A percentile compares a stretch with the other conserved stretches of the same genome.
Conservation (phyloP, 768 basidiomycete genomes). For the Tricholoma hemisulphureum region DNA sequence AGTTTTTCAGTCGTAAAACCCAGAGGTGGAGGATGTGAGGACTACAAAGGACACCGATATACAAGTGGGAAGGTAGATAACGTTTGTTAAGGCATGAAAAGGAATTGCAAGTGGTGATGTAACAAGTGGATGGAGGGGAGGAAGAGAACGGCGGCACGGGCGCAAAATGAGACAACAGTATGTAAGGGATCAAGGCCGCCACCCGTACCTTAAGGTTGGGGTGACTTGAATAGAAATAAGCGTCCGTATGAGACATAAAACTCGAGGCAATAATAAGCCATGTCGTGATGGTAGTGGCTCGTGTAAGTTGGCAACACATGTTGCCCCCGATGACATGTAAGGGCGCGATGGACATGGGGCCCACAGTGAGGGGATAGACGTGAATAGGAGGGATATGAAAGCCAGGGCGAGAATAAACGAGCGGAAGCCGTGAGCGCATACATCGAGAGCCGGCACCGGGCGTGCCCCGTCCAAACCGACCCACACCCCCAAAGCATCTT, state of each 20-base stretch:
- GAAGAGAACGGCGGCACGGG: constrained; percentile 30
- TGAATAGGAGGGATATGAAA: constrained; percentile 5
- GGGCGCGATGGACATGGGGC: neutral
- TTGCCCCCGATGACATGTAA: constrained; percentile 8
- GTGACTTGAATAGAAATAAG: constrained; percentile 62
- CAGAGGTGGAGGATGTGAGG: constrained; percentile 66
- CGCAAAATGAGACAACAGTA: constrained; percentile 26
- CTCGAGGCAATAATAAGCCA: constrained; percentile 28
- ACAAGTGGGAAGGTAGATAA: constrained; percentile 11
- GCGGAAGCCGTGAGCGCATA: constrained; percentile 28
- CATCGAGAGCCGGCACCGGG: constrained; percentile 35
- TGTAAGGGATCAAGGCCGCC: constrained; percentile 22
- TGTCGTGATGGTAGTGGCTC: constrained; percentile 23
- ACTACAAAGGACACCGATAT: constrained; percentile 47
- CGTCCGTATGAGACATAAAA: constrained; percentile 64
- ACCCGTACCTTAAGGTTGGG: constrained; percentile 11
- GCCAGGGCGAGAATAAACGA: constrained; percentile 20
- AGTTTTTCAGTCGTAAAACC: constrained; percentile 24
- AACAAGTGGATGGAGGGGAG: constrained; percentile 7
- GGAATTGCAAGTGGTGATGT: neutral
- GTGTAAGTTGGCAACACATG: constrained; percentile 24
- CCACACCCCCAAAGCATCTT: constrained; percentile 25
- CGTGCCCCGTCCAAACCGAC: constrained; percentile 39
- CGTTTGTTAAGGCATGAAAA: constrained; percentile 11
- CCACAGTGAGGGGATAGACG: neutral